Percentiles rank a stretch among this genome's conserved stretches.
These are phyloP conservation scores for Jackrogersella multiformis DNA, from an alignment of 495 filamentous ascomycete genomes.

Conservation along the genomic window DNA sequence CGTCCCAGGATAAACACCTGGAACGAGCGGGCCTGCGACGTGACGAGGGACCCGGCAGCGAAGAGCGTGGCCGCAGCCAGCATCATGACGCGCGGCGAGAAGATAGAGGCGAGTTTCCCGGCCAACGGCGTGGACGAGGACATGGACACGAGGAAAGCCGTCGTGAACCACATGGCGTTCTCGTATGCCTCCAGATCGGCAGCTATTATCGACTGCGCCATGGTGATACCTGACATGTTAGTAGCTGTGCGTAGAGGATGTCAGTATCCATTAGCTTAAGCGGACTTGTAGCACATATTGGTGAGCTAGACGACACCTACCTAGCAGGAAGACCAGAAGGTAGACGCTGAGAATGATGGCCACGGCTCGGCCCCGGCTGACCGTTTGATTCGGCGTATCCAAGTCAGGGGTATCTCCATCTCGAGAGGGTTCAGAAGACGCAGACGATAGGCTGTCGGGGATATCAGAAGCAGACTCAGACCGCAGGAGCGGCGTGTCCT, in stretches of 20 bases:
- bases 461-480: slow-evolving; percentile 40
- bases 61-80: slow-evolving; percentile 65
- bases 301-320: slow-evolving; percentile 28
- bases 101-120: slow-evolving; percentile 73
- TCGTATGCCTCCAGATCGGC: slow-evolving; percentile 76
- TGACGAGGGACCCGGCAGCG: slow-evolving; percentile 68
- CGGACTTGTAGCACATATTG: no score
- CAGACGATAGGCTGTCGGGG: slow-evolving; percentile 17
- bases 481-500: slow-evolving; percentile 52
- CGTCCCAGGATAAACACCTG: slow-evolving; percentile 71
- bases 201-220: slow-evolving; percentile 76
- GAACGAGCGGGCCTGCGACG: slow-evolving; percentile 64
- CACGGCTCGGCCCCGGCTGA: slow-evolving; percentile 37
- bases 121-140: slow-evolving; percentile 71
- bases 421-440: slow-evolving; percentile 16
- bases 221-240: slow-evolving; percentile 80
- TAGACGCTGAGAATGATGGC: slow-evolving; percentile 56
- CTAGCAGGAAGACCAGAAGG: slow-evolving; percentile 57
- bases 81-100: slow-evolving; percentile 69
- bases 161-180: slow-evolving; percentile 78
- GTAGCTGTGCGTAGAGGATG: slow-evolving; percentile 54
- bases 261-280: slow-evolving; percentile 20
- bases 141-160: slow-evolving; percentile 75
- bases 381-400: slow-evolving; percentile 42
- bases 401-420: slow-evolving; percentile 30